phyloP scores from a whole-genome alignment of 805 yeast genomes.

The Schwanniomyces pseudopolymorphus region DNA sequence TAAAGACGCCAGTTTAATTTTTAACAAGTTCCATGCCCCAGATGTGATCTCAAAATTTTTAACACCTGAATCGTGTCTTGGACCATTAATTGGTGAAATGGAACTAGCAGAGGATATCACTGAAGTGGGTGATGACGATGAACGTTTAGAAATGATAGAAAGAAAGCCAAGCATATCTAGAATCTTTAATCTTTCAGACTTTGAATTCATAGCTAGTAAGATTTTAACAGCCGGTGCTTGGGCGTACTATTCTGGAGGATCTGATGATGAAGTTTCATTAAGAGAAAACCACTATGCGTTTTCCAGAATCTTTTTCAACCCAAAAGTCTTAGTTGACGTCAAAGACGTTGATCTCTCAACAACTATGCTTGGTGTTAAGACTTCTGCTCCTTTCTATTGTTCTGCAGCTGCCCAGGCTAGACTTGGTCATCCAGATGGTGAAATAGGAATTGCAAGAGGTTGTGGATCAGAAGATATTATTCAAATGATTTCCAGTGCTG shows the following conservation, averaged over 20 bases:
- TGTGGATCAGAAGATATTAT: conserved; percentile 39
- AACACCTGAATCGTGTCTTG: conserved; percentile 17
- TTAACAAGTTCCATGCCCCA: conserved; percentile 41
- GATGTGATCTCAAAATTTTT: conserved; percentile 17
- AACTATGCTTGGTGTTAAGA: conserved; percentile 28
- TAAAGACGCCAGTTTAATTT: conserved; percentile 50
- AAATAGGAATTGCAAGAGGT: conserved; percentile 39
- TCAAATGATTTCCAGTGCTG: conserved; percentile 49
- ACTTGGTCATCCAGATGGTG: conserved; percentile 46
- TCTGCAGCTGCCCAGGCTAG: conserved; percentile 48
- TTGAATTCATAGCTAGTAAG: conserved; percentile 39
- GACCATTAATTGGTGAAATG: conserved; percentile 21
- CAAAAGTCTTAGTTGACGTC: conserved; percentile 40
- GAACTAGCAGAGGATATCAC: conserved; percentile 14
- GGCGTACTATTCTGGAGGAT: conserved; percentile 47
- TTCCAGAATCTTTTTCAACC: conserved; percentile 44
- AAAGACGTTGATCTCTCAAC: conserved; percentile 26
- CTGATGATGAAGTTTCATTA: conserved; percentile 49
- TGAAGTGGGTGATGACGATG: conserved; percentile 18
- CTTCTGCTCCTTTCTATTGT: conserved; percentile 47
- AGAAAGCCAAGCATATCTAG: conserved; percentile 30
- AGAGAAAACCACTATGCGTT: conserved; percentile 44
- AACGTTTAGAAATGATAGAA: conserved; percentile 8
- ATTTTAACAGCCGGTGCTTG: conserved; percentile 32
- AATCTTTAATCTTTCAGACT: conserved; percentile 37